Evolutionary conservation across 805 yeast genomes (phyloP), one percentile per base, ranked within the genome.

Genomic region (Metschnikowia vanudenii): DNA sequence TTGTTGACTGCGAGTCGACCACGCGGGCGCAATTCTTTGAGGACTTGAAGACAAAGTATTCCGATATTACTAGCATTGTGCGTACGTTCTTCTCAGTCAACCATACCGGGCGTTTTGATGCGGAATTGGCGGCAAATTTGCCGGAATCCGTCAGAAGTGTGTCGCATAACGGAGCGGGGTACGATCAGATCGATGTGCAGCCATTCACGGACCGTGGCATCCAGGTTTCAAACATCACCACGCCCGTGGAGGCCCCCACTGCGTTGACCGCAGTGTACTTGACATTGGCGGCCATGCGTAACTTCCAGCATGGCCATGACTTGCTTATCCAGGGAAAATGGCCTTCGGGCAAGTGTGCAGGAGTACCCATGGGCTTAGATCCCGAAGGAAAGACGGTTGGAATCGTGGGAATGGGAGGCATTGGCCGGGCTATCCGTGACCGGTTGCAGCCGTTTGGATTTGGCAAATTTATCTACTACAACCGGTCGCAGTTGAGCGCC

Each of bases 321-420:
- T 68, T 71, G 37, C 62, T 86, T 55, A 52, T 52, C 31, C 63
- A 67, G 30, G 91, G 90, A 18, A 70, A 79, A 46, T 88, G 95
- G 92, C 75, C 76, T 13, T 54, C 63, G 3, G 56, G 51, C 46
- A 73, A 74, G 50, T 52, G 61, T 38, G 73, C 64, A 3, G 85
- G 84, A 2, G 77, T 83, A 1, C 76, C 81, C 7, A 65, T 81
- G 39, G 96, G 95, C 7, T 77, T 78, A 58, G 91, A 84, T 58
- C 95, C 95, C 14, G 81, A 74, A 51, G 88, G 88, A 8, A 84
- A 84, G 60, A 74, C 74, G 16, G 83, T 89, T 18, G 96, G 96
- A 40, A 82, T 89, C 45, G 71, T 85, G 43, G 96, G 96, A 13
- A 76, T 89, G 79, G 96, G 96, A 29, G 96, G 96, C 30, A 88